A percentile compares a stretch with the other conserved stretches of the same genome.
Conservation (phyloP, 306 rosid species). For the Arachis stenosperma region DNA sequence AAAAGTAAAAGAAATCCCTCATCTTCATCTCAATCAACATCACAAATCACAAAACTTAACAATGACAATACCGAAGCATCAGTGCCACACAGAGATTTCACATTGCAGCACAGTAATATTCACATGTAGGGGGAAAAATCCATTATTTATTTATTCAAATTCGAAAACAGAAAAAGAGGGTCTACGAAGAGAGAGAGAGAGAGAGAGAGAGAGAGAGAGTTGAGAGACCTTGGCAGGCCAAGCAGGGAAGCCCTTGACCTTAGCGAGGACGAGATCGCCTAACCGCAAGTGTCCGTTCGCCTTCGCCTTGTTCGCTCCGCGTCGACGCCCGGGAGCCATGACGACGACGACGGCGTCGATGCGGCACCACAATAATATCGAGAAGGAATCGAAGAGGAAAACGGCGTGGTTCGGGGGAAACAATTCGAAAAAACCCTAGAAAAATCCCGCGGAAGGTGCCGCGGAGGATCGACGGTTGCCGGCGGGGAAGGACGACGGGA, state of each 20-base stretch:
- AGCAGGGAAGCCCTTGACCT: conserved; percentile 96
- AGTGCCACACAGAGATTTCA: background rate
- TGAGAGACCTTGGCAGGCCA: conserved; percentile 94
- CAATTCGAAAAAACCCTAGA: conserved; percentile 55
- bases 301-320: conserved; percentile 82
- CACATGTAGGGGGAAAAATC: background rate
- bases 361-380: conserved; percentile 31
- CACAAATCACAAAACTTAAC: conserved; percentile 20
- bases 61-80: conserved; percentile 3
- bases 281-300: conserved; percentile 68
- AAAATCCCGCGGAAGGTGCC: conserved; percentile 51
- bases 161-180: conserved; percentile 1
- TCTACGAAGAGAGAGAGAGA: conserved; percentile 31
- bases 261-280: conserved; percentile 99
- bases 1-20: conserved; percentile 10
- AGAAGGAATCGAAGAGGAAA: conserved; percentile 10
- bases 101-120: background rate
- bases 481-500: conserved; percentile 35
- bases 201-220: too few relatives aligned
- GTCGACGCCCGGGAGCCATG: conserved; percentile 97
- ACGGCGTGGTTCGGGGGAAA: conserved; percentile 34
- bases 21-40: background rate
- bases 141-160: background rate
- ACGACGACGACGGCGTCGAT: conserved; percentile 33
- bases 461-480: conserved; percentile 32